Base-by-base conservation (phyloP, 78 protist species). In the Trichosphaerium sp. region DNA sequence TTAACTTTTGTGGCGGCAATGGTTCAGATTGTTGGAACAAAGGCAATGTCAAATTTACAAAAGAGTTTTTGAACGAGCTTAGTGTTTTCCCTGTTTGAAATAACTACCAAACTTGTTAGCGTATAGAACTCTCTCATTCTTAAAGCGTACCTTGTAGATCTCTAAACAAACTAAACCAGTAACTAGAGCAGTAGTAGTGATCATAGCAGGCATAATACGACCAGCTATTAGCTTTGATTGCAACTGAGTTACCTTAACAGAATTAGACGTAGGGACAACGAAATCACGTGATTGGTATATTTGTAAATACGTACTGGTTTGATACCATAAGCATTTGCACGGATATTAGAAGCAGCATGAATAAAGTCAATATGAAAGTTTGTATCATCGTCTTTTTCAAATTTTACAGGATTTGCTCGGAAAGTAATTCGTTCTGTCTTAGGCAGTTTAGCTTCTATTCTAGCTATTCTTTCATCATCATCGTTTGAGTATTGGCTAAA, bases 171-270 rank as follows among this genome's bases (percentile, higher is more conserved):
- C 92, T 28, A 88, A 75, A 14, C 99, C 98, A 35, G 94, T 65
- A 25, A 95, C 96, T 10, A 83, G 26, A n/a, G 99, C 96, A 10
- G 99, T 98, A 34, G 99, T 98, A 12, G 99, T 97, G 39, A 97
- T 96, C 49, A 98, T 88, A 32, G 99, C 99, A 5, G 99, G 99
- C 72, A 97, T 97, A 84, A 98, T 96, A 81, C 81, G 77, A 57
- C 99, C 99, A 0, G 99, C 99, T 51, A 97, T 94, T 48, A 61
- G 74, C 88, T 88, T 95, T 59, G 92, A n/a, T n/a, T n/a, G n/a
- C n/a, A n/a, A n/a, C n/a, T n/a, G n/a, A n/a, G n/a, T n/a, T n/a
- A n/a, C n/a, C n/a, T n/a, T n/a, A n/a, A n/a, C n/a, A n/a, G n/a
- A n/a, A n/a, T n/a, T n/a, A n/a, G n/a, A n/a, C n/a, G n/a, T n/a